Base-by-base conservation (phyloP, 177 flowering plant genomes). In the Vitis hybrid region DNA sequence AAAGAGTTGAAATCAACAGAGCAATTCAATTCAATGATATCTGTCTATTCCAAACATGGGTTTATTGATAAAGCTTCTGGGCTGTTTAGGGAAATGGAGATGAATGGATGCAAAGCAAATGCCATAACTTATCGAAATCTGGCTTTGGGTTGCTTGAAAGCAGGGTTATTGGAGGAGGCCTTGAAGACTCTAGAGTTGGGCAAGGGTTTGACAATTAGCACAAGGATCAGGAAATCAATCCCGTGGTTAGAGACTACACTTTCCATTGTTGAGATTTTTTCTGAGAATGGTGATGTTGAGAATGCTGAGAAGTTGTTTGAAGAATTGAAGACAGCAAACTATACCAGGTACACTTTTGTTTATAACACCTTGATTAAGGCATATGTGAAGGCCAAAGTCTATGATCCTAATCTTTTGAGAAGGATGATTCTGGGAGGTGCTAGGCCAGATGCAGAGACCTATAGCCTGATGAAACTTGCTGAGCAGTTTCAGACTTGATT, bases 201-300 rank as follows among this genome's bases (percentile, higher is more conserved):
- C 3, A 69, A 12, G 69, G 75, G 79, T 50, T 54, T 81, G 59
- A 72, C 45, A 30, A 75, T 82, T 10, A 86, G 71, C 74, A 73
- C 64, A 0, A 82, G 64, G 64, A 84, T 91, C 23, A 82, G 71
- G 75, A 85, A 75, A 75, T 96, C 97, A 30, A 83, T 89, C 15
- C 97, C 98, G 1, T 95, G 98, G 98, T 74, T 89, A 74, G 99
- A 95, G 77, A 88, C 95, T 12, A 93, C 98, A 2, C 77, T 87
- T 60, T 84, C 82, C n/a, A 86, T 91, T 52, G 73, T 93, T 63
- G 92, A 91, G 65, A 69, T 75, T 50, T 87, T 93, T 74, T 91
- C 97, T 23, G 93, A 89, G 56, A 87, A 73, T 71, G 97, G 98
- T 72, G 97, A 93, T 76, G 78, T 93, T 10, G 89, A 75, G 69